Evolutionary conservation across 768 basidiomycete genomes (phyloP), one percentile per base, ranked within the genome.

Genomic region (Coprinopsis cinerea): DNA sequence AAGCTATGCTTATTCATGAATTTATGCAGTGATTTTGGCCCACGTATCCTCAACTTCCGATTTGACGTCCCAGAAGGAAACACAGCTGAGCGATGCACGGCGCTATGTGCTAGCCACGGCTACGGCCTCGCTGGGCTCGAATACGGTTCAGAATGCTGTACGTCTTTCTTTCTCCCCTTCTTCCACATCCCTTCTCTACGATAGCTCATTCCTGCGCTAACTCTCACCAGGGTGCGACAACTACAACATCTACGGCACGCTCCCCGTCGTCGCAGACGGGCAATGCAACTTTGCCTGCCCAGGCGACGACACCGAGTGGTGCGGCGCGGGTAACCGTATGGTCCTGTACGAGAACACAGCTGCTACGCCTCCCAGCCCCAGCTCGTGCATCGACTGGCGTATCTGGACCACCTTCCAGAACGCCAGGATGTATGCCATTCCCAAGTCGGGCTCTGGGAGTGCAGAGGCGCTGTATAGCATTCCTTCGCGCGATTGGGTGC

Each of bases 271-370:
- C 39, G 53, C 46, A 4, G 64, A 74, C 27, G 9, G 10, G 9
- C 13, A 39, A 7, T 79, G 78, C 51, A 66, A 63, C 53, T 68
- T 72, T 60, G 49, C 68, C 23, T 80, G 78, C 55, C 63, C 61
- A 0, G 77, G 76, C 7, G 65, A 79, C 52, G 30, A 66, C 4
- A 58, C 61, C 11, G 71, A 80, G 54, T 54, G 56, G 11, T 79
- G 77, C 54, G 78, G 78, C n/a, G 75, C 70, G 1, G 69, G 70
- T 2, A 53, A 66, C 58, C 69, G 61, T 30, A 58, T 78, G 14
- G 69, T 73, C 48, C 57, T 79, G n/a, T 79, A 73, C 59, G 71
- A 67, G 65, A 52, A 61, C 45, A 55, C 20, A 17, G 44, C 48
- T 17, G 56, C 58, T 9, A 49, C 60, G 6, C 52, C 61, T 17